phyloP scores from a whole-genome alignment of 169 alveolate genomes.

The Babesia gibsoni region DNA sequence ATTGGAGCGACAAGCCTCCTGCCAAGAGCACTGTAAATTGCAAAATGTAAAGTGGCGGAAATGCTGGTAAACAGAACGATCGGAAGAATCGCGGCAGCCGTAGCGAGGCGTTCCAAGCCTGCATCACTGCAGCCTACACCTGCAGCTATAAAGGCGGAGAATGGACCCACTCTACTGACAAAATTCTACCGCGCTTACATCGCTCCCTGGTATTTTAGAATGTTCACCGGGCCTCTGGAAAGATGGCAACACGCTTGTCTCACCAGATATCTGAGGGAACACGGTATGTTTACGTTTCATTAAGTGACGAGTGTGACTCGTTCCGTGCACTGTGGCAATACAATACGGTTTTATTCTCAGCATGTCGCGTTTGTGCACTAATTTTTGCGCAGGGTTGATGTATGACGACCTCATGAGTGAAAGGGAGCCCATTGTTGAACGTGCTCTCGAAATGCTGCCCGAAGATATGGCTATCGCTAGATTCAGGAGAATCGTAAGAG shows the following conservation, averaged over 20 bases:
- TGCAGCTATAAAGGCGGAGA: background rate
- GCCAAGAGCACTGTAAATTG: background rate
- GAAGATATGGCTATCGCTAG: conserved; percentile 75
- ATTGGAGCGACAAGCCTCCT: background rate
- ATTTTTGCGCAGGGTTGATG: conserved; percentile 70
- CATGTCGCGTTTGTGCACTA: no score
- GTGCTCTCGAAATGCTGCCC: conserved; percentile 79
- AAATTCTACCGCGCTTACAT: conserved; percentile 57
- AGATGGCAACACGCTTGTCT: conserved; percentile 82
- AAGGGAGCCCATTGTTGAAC: conserved; percentile 81
- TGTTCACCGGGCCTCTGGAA: conserved; percentile 79
- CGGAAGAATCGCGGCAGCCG: conserved; percentile 49
- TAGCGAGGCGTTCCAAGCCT: conserved; percentile 33
- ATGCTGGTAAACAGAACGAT: conserved; percentile 44
- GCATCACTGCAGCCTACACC: conserved; percentile 50
- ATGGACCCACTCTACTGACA: conserved; percentile 33
- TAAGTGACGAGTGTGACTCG: no score
- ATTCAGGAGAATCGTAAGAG: conserved; percentile 79
- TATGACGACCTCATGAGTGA: conserved; percentile 80
- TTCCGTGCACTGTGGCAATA: no score
- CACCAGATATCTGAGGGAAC: conserved; percentile 79
- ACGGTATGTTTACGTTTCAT: conserved; percentile 59
- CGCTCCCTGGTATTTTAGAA: conserved; percentile 79
- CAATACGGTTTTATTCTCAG: no score
- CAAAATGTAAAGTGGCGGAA: conserved; percentile 7